Conservation (phyloP, 2,329 filamentous ascomycete genomes). For the Ascocoryne sarcoides region DNA sequence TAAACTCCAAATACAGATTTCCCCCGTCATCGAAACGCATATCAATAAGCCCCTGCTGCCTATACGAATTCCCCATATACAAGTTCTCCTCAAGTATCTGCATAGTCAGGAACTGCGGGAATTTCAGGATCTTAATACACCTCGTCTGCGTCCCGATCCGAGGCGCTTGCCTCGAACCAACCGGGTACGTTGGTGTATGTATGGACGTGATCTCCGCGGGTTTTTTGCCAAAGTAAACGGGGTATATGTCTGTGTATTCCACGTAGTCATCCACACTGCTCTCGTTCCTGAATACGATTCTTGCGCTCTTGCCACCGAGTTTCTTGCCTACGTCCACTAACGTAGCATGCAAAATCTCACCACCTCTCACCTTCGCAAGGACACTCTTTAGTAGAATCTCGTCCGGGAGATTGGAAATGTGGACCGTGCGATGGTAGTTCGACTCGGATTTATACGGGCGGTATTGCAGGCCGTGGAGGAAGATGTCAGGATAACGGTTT, state of each 20-base stretch:
- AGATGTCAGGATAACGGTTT: slow-evolving; percentile 14
- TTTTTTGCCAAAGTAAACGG: slow-evolving; percentile 11
- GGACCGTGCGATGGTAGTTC: slow-evolving; percentile 17
- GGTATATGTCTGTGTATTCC: slow-evolving; percentile 8
- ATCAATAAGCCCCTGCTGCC: slow-evolving; percentile 12
- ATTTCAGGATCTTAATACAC: too few relatives aligned
- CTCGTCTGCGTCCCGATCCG: too few relatives aligned
- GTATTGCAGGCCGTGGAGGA: slow-evolving; percentile 20
- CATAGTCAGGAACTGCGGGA: too few relatives aligned
- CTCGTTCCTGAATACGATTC: slow-evolving; percentile 20
- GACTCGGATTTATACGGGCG: slow-evolving; percentile 10
- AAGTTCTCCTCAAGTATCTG: too few relatives aligned
- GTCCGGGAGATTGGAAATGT: slow-evolving; percentile 16
- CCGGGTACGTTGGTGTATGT: slow-evolving; percentile 20
- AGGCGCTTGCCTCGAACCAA: too few relatives aligned
- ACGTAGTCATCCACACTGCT: slow-evolving; percentile 18
- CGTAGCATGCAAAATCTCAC: slow-evolving; percentile 13
- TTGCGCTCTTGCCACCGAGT: slow-evolving; percentile 11
- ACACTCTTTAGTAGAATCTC: slow-evolving; percentile 18
- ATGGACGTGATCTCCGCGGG: slow-evolving; percentile 11
- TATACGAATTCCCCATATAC: too few relatives aligned
- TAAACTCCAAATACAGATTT: slow-evolving; percentile 21
- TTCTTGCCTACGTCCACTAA: slow-evolving; percentile 9
- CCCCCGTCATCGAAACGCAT: slow-evolving; percentile 14
- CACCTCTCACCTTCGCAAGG: slow-evolving; percentile 18